Conservation (phyloP, 164 flowering plant genomes). For the Vitis riparia region DNA sequence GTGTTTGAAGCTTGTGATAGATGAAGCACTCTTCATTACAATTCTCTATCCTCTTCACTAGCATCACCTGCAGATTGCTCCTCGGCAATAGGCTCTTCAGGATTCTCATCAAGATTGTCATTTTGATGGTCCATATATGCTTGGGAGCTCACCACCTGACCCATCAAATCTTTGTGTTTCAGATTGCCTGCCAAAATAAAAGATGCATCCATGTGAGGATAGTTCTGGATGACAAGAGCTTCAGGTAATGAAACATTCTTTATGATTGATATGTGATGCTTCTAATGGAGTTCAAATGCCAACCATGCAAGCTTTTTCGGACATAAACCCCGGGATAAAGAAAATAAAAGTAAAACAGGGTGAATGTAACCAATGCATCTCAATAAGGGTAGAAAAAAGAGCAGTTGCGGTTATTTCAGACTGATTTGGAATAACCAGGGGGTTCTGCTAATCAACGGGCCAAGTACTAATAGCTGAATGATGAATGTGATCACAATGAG, state of each 20-base stretch:
- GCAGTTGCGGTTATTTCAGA: not conserved
- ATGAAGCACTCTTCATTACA: conserved; percentile 7
- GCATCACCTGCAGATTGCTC: conserved; percentile 25
- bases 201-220: not conserved
- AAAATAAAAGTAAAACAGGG: too few species aligned
- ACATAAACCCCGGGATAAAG: too few species aligned
- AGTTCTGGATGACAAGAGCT: too few species aligned
- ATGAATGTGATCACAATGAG: too few species aligned
- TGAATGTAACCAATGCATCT: too few species aligned
- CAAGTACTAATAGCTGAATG: too few species aligned
- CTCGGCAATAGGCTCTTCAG: conserved; percentile 17
- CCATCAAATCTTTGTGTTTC: conserved; percentile 77
- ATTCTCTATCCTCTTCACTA: conserved; percentile 24
- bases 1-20: not conserved
- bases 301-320: too few species aligned
- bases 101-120: conserved; percentile 22
- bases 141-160: conserved; percentile 85
- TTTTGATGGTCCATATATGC: conserved; percentile 47
- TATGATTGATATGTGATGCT: too few species aligned
- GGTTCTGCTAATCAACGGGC: not conserved
- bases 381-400: too few species aligned
- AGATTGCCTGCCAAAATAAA: conserved; percentile 59
- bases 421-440: not conserved
- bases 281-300: too few species aligned
- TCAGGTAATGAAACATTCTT: not conserved